Conservation (phyloP, 2,329 filamentous ascomycete species). For the Alternaria consortialis region DNA sequence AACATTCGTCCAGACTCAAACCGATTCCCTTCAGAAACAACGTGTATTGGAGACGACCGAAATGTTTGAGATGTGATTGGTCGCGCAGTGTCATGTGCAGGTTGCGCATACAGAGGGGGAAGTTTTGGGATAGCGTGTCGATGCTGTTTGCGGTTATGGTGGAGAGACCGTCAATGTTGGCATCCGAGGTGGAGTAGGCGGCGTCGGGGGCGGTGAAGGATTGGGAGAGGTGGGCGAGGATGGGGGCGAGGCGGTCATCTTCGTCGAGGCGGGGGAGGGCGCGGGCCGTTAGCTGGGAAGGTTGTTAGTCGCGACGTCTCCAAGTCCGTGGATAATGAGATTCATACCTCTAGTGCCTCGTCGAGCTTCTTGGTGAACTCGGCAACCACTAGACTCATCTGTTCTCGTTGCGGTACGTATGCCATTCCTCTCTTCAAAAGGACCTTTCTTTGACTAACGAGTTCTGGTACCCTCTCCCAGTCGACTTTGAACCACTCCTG, state of each 20-base stretch:
- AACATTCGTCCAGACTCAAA: constrained; percentile 86
- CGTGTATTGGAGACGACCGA: constrained; percentile 89
- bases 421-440: constrained; percentile 84
- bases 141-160: constrained; percentile 68
- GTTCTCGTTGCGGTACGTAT: constrained; percentile 87
- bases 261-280: constrained; percentile 92
- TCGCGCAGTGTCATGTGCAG: constrained; percentile 86
- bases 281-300: constrained; percentile 78
- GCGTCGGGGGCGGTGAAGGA: constrained; percentile 94
- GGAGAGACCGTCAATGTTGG: constrained; percentile 80
- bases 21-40: constrained; percentile 97
- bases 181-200: constrained; percentile 73
- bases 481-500: constrained; percentile 96
- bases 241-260: constrained; percentile 85
- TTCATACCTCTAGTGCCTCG: constrained; percentile 77
- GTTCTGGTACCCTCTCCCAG: constrained; percentile 90
- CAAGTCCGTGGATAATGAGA: not conserved
- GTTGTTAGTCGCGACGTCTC: constrained; percentile 7
- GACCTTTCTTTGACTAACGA: constrained; percentile 78
- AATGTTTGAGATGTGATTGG: constrained; percentile 92
- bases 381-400: constrained; percentile 85
- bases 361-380: constrained; percentile 86
- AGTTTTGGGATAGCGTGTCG: constrained; percentile 78
- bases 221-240: constrained; percentile 85
- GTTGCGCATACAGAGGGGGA: constrained; percentile 93